Conservation (phyloP, 1,284 basidiomycete genomes). For the Papiliotrema terrestris region DNA sequence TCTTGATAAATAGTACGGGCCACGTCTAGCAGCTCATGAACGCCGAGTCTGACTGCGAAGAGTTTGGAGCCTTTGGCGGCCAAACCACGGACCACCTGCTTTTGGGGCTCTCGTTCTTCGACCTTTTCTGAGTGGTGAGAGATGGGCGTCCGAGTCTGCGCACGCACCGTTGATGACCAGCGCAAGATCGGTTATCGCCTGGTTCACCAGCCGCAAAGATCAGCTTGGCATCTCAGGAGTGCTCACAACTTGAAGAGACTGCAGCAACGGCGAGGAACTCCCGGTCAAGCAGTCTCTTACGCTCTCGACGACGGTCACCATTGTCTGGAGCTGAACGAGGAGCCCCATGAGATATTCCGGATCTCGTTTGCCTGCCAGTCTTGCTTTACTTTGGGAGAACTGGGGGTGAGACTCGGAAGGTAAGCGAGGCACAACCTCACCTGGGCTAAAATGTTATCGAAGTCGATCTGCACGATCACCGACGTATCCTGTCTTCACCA, state of each 20-base stretch:
- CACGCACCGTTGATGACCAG: too few species aligned
- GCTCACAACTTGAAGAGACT: conserved; percentile 1
- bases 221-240: background rate
- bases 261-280: background rate
- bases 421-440: conserved; percentile 48
- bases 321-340: conserved; percentile 24
- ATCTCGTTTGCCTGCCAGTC: conserved; percentile 1
- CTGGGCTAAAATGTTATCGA: conserved; percentile 78
- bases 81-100: background rate
- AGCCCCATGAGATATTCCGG: conserved; percentile 23
- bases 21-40: conserved; percentile 3
- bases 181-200: background rate
- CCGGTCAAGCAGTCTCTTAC: background rate
- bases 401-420: background rate
- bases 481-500: too few species aligned
- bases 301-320: conserved; percentile 1
- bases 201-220: background rate
- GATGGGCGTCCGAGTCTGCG: background rate
- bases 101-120: background rate
- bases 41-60: background rate
- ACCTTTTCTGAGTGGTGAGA: background rate
- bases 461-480: conserved; percentile 59
- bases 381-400: background rate
- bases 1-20: background rate
- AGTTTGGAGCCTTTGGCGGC: background rate